A percentile compares a stretch with the other conserved stretches of the same genome.
phyloP scores from a whole-genome alignment of 345 rosid species.

The Hirschfeldia incana region DNA sequence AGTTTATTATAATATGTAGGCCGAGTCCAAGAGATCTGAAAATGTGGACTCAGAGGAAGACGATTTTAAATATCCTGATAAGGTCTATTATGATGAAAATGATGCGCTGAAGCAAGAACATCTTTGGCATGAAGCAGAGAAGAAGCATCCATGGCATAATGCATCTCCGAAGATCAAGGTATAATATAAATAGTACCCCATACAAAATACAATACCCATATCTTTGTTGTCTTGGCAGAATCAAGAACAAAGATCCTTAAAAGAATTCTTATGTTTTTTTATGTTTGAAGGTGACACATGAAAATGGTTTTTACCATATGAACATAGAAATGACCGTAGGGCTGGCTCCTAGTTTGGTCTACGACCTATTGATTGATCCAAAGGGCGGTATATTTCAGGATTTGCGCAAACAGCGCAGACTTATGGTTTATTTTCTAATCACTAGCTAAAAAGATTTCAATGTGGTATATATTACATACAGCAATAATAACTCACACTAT shows the following conservation, averaged over 20 bases:
- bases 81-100: background rate
- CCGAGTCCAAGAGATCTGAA: background rate
- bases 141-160: background rate
- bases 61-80: background rate
- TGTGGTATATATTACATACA: background rate
- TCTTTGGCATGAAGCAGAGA: background rate
- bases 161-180: background rate
- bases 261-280: background rate
- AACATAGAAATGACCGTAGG: conserved; percentile 5
- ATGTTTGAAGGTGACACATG: background rate
- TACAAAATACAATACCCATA: background rate
- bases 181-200: background rate
- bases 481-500: background rate
- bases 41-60: background rate
- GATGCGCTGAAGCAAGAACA: background rate
- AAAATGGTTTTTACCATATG: conserved; percentile 5
- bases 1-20: background rate
- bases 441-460: background rate
- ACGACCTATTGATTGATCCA: background rate
- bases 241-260: background rate
- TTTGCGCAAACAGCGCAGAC: background rate
- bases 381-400: background rate
- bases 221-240: background rate
- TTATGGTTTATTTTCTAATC: background rate
- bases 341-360: background rate